These are phyloP conservation scores for Astragalus membranaceus DNA, from an alignment of 306 rosid species.

Conservation along the genomic window DNA sequence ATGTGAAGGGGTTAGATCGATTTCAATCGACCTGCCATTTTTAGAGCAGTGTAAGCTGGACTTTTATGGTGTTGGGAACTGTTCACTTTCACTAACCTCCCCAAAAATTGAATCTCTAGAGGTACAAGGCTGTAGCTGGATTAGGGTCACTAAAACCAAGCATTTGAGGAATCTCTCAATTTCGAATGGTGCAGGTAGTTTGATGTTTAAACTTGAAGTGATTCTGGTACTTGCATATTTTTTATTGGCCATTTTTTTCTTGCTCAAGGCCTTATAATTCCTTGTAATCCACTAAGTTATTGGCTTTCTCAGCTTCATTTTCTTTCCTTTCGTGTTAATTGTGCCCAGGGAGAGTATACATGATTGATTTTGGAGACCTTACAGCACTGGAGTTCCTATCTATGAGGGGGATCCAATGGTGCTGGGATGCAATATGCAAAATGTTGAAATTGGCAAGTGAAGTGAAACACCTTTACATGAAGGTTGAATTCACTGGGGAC, in stretches of 20 bases:
- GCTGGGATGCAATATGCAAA: slow-evolving; percentile 86
- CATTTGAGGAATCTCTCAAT: slow-evolving; percentile 61
- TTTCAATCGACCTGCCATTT: slow-evolving; percentile 57
- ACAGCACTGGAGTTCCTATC: slow-evolving; percentile 63
- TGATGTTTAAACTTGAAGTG: slow-evolving; percentile 3
- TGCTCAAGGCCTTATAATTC: not conserved
- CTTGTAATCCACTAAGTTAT: not conserved
- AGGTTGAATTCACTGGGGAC: slow-evolving; percentile 94
- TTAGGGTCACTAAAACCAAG: slow-evolving; percentile 57
- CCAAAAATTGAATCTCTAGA: slow-evolving; percentile 73
- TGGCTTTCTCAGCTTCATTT: not conserved
- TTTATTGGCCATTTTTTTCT: not conserved
- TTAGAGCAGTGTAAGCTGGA: slow-evolving; percentile 81
- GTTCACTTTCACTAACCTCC: slow-evolving; percentile 53
- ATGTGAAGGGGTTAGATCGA: slow-evolving; percentile 67
- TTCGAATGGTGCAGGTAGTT: slow-evolving; percentile 75
- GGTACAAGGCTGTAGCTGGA: slow-evolving; percentile 97
- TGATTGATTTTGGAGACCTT: slow-evolving; percentile 79
- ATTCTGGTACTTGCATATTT: not conserved
- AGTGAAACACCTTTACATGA: slow-evolving; percentile 89
- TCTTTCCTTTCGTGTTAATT: slow-evolving; percentile 1
- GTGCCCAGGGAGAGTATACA: slow-evolving; percentile 74
- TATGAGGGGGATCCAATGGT: slow-evolving; percentile 89
- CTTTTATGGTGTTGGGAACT: slow-evolving; percentile 75
- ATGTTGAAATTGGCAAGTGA: slow-evolving; percentile 76